Evolutionary conservation across 2,329 filamentous ascomycete species (phyloP), one percentile per base, ranked within the genome.

Genomic region (Fusarium odoratissimum): DNA sequence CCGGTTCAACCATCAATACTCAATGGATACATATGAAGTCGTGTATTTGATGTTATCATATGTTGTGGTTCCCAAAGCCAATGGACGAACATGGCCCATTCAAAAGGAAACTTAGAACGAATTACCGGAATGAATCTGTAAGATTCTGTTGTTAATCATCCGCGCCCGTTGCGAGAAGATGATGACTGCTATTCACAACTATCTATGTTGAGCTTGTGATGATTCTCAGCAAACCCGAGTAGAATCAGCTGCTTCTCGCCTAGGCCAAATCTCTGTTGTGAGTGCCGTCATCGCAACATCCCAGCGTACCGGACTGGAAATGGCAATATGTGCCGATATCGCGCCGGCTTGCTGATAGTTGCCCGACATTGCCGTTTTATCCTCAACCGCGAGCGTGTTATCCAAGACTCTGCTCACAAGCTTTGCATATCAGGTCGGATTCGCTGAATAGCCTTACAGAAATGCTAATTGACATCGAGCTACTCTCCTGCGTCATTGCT

Each of bases 401-500:
- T 17, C 28, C 30, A 25, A 37, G 28, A 54, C 45, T 25, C 30
- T 42, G 35, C 44, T 41, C 44, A 30, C 55, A 69, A 37, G n/a
- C 49, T 52, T 51, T 40, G 10, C 6, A 19, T 17, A 35, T 42
- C 37, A 57, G 51, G 23, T 6, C 42, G 38, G 57, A 28, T 33
- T 54, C 28, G 40, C 25, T 30, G 42, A 64, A 52, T 11, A 40
- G 21, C 25, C 30, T 28, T 37, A 25, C 30, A 21, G n/a, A 38
- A 37, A 16, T 17, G 14, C 19, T 33, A 21, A 28, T 21, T 35
- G 64, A 35, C 13, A 33, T 21, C 5, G 49, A 58, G 37, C n/a
- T 28, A 42, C 30, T 40, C 21, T 40, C 21, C 38, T 64, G 44
- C 58, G 70, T 71, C 65, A 72, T 21, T 57, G n/a, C 23, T 59